Evolutionary conservation across 2,329 filamentous ascomycete species (phyloP).

Genomic region (Sarocladium brachiariae): DNA sequence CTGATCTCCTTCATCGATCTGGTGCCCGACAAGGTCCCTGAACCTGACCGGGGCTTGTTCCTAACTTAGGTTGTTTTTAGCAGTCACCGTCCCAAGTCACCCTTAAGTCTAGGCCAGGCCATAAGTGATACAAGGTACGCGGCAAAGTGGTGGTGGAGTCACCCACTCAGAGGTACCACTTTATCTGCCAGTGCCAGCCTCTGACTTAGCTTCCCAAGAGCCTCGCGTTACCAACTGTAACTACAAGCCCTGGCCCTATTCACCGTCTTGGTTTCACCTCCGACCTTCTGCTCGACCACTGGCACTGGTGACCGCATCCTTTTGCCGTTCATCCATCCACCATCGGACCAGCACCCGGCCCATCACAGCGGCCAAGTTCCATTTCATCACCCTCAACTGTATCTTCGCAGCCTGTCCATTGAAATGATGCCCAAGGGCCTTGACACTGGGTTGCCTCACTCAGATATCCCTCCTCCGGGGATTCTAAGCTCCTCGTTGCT

Average conservation of each 20-base stretch:
- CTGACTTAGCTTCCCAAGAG: neutral
- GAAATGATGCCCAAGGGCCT: constrained; percentile 1
- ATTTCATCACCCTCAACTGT: constrained; percentile 7
- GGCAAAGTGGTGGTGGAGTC: neutral
- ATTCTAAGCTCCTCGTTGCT: no score
- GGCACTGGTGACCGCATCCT: neutral
- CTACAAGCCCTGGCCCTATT: neutral
- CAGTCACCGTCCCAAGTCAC: no score
- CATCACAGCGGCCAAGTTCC: constrained; percentile 9
- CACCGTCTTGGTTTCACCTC: constrained; percentile 1
- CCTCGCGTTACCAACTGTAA: no score
- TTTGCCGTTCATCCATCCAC: neutral
- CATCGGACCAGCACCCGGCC: neutral
- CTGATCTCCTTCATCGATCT: neutral
- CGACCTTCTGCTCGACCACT: neutral
- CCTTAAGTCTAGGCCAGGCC: neutral
- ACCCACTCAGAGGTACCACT: constrained; percentile 5
- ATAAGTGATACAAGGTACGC: constrained; percentile 5
- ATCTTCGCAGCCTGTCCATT: constrained; percentile 2
- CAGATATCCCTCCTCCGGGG: neutral
- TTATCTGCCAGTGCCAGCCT: constrained; percentile 1
- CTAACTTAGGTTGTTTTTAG: no score
- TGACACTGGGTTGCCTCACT: neutral
- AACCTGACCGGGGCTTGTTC: no score
- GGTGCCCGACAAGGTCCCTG: neutral